These are phyloP conservation scores for Colletotrichum tropicale DNA, from an alignment of 2,329 filamentous ascomycete species.

Conservation along the genomic window DNA sequence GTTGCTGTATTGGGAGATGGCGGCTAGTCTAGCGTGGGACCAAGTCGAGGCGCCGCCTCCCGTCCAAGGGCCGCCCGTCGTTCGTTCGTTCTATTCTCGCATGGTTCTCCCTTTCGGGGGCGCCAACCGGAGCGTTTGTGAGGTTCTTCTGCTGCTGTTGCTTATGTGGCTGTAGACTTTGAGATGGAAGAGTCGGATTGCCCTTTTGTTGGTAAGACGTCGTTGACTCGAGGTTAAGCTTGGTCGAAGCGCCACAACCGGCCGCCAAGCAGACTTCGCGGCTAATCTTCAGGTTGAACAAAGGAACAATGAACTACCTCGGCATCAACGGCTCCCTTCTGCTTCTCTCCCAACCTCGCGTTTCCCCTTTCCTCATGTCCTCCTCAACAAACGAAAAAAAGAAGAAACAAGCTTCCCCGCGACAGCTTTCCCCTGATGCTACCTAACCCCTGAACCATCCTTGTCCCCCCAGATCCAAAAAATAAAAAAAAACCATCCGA, in stretches of 20 bases:
- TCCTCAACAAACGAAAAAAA: neutral
- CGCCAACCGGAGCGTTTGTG: neutral
- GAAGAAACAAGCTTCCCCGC: neutral
- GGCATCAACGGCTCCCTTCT: neutral
- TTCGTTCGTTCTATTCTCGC: neutral
- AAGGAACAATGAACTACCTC: neutral
- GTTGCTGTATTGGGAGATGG: neutral
- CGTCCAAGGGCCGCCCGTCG: neutral
- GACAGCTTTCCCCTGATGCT: neutral
- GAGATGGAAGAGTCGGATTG: no score
- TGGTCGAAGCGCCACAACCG: neutral
- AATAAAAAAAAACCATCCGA: neutral
- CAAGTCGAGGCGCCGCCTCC: neutral
- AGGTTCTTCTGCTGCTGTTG: neutral
- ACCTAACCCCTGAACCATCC: neutral
- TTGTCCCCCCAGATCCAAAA: neutral
- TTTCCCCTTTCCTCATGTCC: neutral
- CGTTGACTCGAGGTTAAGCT: neutral
- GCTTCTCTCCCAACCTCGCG: accelerated
- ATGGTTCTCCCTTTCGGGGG: neutral
- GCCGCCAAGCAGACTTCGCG: neutral
- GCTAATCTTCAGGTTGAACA: neutral
- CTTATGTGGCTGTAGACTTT: neutral
- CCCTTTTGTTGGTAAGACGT: neutral
- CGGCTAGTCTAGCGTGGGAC: neutral